Evolutionary conservation across 2,329 filamentous ascomycete species (phyloP).

Genomic region (Claviceps sp.): DNA sequence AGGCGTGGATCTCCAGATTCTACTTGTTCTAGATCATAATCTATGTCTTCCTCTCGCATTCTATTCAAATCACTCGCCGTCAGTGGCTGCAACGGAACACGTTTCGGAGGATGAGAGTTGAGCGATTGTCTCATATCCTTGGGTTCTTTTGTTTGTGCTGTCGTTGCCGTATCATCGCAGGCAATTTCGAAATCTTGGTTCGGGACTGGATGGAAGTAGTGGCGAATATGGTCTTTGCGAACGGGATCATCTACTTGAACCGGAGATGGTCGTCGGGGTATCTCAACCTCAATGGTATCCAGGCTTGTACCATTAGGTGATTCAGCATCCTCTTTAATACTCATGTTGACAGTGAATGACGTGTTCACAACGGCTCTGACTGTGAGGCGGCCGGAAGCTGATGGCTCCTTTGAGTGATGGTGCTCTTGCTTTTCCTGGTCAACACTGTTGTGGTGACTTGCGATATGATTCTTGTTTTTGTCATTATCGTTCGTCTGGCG

Average conservation of each 20-base stretch:
- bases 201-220: conserved; percentile 16
- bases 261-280: conserved; percentile 9
- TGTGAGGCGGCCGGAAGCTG: not conserved
- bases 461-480: not conserved
- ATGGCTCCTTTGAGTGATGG: not conserved
- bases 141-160: not conserved
- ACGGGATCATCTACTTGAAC: not conserved
- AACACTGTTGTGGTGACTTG: not conserved
- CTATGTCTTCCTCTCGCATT: conserved; percentile 8
- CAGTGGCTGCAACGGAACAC: conserved; percentile 9
- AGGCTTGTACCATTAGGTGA: conserved; percentile 15
- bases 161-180: conserved; percentile 21
- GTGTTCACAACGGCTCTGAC: conserved; percentile 15
- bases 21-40: conserved; percentile 2
- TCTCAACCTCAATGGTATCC: conserved; percentile 13
- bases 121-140: not conserved
- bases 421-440: not conserved
- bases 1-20: not conserved
- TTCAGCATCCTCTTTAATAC: conserved; percentile 16
- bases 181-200: conserved; percentile 19
- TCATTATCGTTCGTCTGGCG: not conserved
- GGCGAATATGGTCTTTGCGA: conserved; percentile 15
- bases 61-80: conserved; percentile 9
- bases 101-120: not conserved
- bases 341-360: conserved; percentile 18